A percentile compares a stretch with the other conserved stretches of the same genome.
phyloP scores from a whole-genome alignment of 805 yeast species.

The Starmerella apis region DNA sequence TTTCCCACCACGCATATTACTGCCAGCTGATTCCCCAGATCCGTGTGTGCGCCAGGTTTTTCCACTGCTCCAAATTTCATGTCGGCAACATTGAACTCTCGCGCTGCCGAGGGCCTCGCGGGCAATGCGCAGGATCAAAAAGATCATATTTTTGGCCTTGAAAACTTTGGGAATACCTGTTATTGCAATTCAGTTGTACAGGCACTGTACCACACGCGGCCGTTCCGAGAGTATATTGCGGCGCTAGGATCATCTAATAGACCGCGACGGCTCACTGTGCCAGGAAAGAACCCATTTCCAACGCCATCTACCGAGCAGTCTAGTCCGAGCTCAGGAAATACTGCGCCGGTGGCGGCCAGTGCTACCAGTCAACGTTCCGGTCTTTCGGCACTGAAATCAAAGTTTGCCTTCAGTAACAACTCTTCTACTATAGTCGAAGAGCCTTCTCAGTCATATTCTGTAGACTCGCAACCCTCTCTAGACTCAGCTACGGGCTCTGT shows the following conservation, averaged over 20 bases:
- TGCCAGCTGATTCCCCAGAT: constrained; percentile 4
- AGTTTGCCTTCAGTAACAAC: constrained; percentile 6
- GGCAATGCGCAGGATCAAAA: constrained; percentile 4
- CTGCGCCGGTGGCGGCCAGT: background rate
- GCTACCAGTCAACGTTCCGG: constrained; percentile 9
- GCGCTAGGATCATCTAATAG: constrained; percentile 26
- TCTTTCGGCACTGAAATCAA: constrained; percentile 10
- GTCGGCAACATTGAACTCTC: background rate
- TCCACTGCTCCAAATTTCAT: background rate
- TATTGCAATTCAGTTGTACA: constrained; percentile 90
- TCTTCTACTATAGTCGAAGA: background rate
- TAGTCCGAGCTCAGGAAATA: background rate
- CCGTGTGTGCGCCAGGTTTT: background rate
- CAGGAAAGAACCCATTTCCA: constrained; percentile 32
- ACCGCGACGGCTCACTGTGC: constrained; percentile 32
- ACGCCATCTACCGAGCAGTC: constrained; percentile 3
- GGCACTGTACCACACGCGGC: constrained; percentile 64
- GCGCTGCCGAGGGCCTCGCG: background rate
- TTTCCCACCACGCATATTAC: too few species aligned
- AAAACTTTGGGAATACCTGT: constrained; percentile 57
- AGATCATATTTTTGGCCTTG: constrained; percentile 36
- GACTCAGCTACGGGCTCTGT: constrained; percentile 9
- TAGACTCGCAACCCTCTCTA: background rate
- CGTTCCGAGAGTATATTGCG: constrained; percentile 48
- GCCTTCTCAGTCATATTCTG: background rate